Percentiles rank a stretch among this genome's conserved stretches.
Evolutionary conservation across 2,329 filamentous ascomycete genomes (phyloP).

Genomic region (Ascochyta koolunga): DNA sequence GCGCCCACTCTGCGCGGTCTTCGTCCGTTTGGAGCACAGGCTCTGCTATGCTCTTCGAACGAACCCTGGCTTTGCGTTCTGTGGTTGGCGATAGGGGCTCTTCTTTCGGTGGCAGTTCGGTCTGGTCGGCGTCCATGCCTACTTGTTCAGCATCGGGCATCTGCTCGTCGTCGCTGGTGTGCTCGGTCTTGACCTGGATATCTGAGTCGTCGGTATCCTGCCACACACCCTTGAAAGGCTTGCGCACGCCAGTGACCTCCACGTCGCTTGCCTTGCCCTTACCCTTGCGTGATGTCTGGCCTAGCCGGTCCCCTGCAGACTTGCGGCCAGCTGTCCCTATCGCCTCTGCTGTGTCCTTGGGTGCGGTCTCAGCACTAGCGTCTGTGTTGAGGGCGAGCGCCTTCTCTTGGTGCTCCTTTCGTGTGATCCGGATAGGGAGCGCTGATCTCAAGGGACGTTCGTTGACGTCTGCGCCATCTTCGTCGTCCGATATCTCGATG

Average conservation of each 20-base stretch:
- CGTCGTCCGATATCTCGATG: slow-evolving; percentile 64
- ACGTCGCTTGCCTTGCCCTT: slow-evolving; percentile 53
- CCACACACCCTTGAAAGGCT: slow-evolving; percentile 54
- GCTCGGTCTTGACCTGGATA: slow-evolving; percentile 60
- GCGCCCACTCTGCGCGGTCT: slow-evolving; percentile 58
- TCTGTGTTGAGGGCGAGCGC: slow-evolving; percentile 61
- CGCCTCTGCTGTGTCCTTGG: slow-evolving; percentile 45
- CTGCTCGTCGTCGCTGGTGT: slow-evolving; percentile 54
- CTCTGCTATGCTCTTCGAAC: slow-evolving; percentile 30
- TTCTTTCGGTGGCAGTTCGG: slow-evolving; percentile 28
- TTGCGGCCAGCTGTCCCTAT: slow-evolving; percentile 40
- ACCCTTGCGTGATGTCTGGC: slow-evolving; percentile 35
- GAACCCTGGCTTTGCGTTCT: slow-evolving; percentile 35
- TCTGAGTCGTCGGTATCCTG: slow-evolving; percentile 49
- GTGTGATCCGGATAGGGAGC: slow-evolving; percentile 60
- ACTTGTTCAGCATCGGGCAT: slow-evolving; percentile 39
- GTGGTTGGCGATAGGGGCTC: slow-evolving; percentile 42
- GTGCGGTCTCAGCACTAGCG: slow-evolving; percentile 54
- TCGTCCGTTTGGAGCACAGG: slow-evolving; percentile 59
- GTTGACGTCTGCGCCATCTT: slow-evolving; percentile 46
- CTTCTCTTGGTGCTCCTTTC: slow-evolving; percentile 62
- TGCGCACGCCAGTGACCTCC: slow-evolving; percentile 50
- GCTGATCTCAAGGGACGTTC: slow-evolving; percentile 30
- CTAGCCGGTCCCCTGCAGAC: slow-evolving; percentile 23
- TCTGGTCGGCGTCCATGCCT: slow-evolving; percentile 22